phyloP scores from a whole-genome alignment of 1,284 basidiomycete genomes.

The Earliella scabrosa region DNA sequence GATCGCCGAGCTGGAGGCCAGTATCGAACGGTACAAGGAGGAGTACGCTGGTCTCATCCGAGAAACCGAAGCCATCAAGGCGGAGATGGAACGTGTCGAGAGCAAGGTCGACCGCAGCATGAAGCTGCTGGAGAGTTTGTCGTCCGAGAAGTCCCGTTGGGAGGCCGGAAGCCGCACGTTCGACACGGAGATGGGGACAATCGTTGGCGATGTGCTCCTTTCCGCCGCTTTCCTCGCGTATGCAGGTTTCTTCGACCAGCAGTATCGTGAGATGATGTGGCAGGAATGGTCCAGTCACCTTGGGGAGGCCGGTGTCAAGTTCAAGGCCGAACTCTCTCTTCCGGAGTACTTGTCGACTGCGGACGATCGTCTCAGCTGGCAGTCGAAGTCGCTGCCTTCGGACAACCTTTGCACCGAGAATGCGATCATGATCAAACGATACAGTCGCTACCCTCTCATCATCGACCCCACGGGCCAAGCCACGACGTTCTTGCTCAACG shows the following conservation, averaged over 20 bases:
- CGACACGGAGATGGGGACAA: conserved; percentile 98
- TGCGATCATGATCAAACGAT: conserved; percentile 98
- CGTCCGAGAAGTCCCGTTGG: conserved; percentile 95
- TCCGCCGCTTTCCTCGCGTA: conserved; percentile 98
- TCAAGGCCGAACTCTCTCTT: conserved; percentile 91
- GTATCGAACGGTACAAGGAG: conserved; percentile 95
- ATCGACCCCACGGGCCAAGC: conserved; percentile 99
- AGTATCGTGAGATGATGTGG: conserved; percentile 98
- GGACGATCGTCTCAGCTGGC: conserved; percentile 96
- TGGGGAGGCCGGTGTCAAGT: conserved; percentile 88
- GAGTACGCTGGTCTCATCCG: conserved; percentile 98
- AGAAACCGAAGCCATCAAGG: conserved; percentile 96
- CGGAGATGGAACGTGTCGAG: conserved; percentile 98
- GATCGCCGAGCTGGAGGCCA: conserved; percentile 91
- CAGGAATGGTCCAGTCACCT: conserved; percentile 93
- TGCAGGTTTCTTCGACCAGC: conserved; percentile 98
- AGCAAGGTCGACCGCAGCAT: conserved; percentile 97
- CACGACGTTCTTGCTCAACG: conserved; percentile 91
- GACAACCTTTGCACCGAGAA: conserved; percentile 98
- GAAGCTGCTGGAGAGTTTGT: conserved; percentile 93
- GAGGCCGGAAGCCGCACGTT: conserved; percentile 95
- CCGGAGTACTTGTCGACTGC: conserved; percentile 97
- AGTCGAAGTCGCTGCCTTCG: conserved; percentile 91
- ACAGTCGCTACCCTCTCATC: conserved; percentile 97
- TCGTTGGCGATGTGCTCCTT: conserved; percentile 95